Evolutionary conservation across 2,329 filamentous ascomycete genomes (phyloP), one percentile per base, ranked within the genome.

Genomic region (Penicillium sp.): DNA sequence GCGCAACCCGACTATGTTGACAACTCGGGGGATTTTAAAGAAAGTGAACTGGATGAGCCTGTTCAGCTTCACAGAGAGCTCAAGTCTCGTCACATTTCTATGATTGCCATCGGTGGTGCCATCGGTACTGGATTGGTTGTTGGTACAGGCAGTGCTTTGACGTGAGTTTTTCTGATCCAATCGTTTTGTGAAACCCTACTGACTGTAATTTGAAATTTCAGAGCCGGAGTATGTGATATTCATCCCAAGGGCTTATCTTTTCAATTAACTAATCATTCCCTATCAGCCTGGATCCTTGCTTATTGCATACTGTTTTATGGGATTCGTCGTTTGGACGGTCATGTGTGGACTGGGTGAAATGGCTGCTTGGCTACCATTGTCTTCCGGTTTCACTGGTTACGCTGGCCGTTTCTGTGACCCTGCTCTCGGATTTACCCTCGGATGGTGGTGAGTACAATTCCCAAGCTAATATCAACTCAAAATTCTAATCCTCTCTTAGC

Each of bases 381-480:
- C 68, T 9, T 71, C 71, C 8, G 72, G 69, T 0, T 78, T 78
- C 56, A 71, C 78, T 48, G 71, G 73, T n/a, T 67, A 77, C 33
- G 75, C 72, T 23, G 69, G 74, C n/a, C 68, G 73, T 57, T 80
- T 75, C 74, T 77, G 78, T 6, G 77, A 80, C 58, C 73, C 75
- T 37, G 76, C 78, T 2, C 68, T 77, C 37, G 75, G 77, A 0
- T 78, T 78, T 53, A 72, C 73, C 57, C 71, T 72, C 21, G 76
- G 75, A 6, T 80, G 76, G 76, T 54, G 52, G 52, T 54, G 33
- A 41, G 52, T 49, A 49, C 79, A 78, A 60, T 80, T 78, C 64
- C 78, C 77, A 19, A 69, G 49, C 70, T 66, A 1, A 57, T 73
- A 17, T 9, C 4, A 15, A n/a, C 7, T 2, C 2, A 7, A 17